These are phyloP conservation scores for Pulveroboletus frians DNA, from an alignment of 768 basidiomycete genomes.

Conservation along the genomic window DNA sequence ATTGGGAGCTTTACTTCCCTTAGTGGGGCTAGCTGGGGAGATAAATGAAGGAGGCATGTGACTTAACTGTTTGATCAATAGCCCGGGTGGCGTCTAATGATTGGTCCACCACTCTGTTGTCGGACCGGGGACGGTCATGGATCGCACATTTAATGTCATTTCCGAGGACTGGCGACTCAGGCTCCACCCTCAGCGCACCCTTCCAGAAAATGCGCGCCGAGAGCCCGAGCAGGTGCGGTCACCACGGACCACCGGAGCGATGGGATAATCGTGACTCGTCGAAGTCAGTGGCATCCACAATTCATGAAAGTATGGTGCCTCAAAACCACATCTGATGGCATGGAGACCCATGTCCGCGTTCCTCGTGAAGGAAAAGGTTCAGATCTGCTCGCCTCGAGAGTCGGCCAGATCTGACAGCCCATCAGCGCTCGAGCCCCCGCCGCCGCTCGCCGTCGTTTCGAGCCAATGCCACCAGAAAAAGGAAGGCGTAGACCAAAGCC, in stretches of 20 bases:
- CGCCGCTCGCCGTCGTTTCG: background rate
- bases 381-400: background rate
- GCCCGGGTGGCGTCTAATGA: background rate
- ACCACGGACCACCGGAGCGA: conserved; percentile 7
- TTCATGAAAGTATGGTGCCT: background rate
- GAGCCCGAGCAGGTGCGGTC: conserved; percentile 5
- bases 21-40: background rate
- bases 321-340: background rate
- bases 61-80: background rate
- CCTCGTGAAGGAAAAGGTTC: conserved; percentile 4
- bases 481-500: background rate
- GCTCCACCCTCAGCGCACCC: background rate
- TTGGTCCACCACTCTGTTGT: background rate
- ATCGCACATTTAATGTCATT: background rate
- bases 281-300: conserved; percentile 13
- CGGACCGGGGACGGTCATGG: background rate
- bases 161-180: conserved; percentile 10
- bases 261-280: background rate
- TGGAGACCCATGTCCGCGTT: conserved; percentile 12
- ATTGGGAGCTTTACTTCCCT: too few relatives aligned
- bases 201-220: background rate
- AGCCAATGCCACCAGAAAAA: background rate
- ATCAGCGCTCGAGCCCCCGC: background rate
- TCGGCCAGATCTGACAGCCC: conserved; percentile 3
- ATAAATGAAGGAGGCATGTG: background rate